phyloP scores from a whole-genome alignment of 1,139 yeast species.

The Torulaspora pretoriensis region DNA sequence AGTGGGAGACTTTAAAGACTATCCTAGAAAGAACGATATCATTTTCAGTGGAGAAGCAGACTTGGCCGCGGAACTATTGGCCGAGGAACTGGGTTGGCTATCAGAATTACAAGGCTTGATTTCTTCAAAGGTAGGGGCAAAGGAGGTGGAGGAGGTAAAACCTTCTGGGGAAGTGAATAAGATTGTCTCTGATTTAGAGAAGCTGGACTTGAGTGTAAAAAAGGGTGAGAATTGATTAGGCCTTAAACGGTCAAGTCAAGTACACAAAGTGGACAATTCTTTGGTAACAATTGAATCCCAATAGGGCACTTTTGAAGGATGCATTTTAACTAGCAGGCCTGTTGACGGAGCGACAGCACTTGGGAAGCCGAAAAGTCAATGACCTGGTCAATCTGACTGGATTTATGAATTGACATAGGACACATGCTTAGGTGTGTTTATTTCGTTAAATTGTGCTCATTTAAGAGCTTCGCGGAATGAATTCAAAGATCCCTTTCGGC shows the following conservation, averaged over 20 bases:
- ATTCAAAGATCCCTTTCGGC: conserved; percentile 15
- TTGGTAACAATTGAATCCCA: conserved; percentile 5
- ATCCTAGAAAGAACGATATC: conserved; percentile 55
- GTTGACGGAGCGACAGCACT: not conserved
- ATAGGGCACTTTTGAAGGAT: too few relatives aligned
- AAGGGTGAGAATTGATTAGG: conserved; percentile 6
- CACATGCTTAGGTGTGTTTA: conserved; percentile 37
- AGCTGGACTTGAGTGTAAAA: conserved; percentile 11
- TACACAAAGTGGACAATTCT: conserved; percentile 9
- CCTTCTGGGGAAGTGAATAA: conserved; percentile 22
- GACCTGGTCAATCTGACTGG: not conserved
- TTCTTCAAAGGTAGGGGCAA: conserved; percentile 7
- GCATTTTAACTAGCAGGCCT: too few relatives aligned
- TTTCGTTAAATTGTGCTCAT: conserved; percentile 36
- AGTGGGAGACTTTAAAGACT: conserved; percentile 65
- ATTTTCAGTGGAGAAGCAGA: conserved; percentile 63
- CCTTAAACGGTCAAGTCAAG: too few relatives aligned
- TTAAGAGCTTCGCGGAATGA: conserved; percentile 32
- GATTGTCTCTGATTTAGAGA: conserved; percentile 17
- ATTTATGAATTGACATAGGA: conserved; percentile 35
- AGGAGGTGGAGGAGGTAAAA: conserved; percentile 18
- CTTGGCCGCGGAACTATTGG: conserved; percentile 50
- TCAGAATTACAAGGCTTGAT: conserved; percentile 45
- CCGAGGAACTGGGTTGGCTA: conserved; percentile 60
- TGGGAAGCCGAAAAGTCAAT: not conserved